Evolutionary conservation across 208 protist genomes (phyloP), one percentile per base, ranked within the genome.

Genomic region (Trypanosoma platydactyli): DNA sequence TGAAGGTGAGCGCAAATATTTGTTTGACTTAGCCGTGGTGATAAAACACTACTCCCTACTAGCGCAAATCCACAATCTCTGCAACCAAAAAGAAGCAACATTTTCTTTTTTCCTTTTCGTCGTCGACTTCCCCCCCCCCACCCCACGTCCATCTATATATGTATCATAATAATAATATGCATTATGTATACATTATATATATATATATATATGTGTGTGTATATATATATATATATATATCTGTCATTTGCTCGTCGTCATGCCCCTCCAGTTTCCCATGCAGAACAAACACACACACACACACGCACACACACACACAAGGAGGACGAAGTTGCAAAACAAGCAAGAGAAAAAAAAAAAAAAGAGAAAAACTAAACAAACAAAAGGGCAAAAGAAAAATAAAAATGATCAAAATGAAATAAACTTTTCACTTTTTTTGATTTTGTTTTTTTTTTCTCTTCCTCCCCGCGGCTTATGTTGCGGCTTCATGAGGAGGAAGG

Each of bases 271-370:
- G 24, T 33, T 46, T 60, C 27, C 1, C 55, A 35, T 18, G 13
- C 12, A n/a, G 29, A 61, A 25, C 25, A 29, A 12, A 25, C n/a
- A 42, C 20, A 25, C 51, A 50, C 20, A 20, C 18, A 53, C 60
- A 60, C 9, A 20, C 54, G 16, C 27, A n/a, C n/a, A n/a, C n/a
- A n/a, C n/a, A n/a, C 24, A 64, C 25, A n/a, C 33, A 18, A 3
- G 33, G 49, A 25, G 33, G 45, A 2, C 27, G 44, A 27, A n/a
- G 48, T 22, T 56, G 33, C 9, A 64, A 44, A 64, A 44, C 25
- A 44, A 50, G 9, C 5, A 68, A 24, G 64, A 50, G 16, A 25
- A 64, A 45, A 78, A 54, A 16, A 61, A 71, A 72, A 69, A 62
- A 67, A 71, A 53, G 68, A 18, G 64, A 41, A 29, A 64, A 49